Percentiles rank a stretch among this genome's conserved stretches.
phyloP scores from a whole-genome alignment of 352 stramenopile genomes.

The Phytophthora palmivora region DNA sequence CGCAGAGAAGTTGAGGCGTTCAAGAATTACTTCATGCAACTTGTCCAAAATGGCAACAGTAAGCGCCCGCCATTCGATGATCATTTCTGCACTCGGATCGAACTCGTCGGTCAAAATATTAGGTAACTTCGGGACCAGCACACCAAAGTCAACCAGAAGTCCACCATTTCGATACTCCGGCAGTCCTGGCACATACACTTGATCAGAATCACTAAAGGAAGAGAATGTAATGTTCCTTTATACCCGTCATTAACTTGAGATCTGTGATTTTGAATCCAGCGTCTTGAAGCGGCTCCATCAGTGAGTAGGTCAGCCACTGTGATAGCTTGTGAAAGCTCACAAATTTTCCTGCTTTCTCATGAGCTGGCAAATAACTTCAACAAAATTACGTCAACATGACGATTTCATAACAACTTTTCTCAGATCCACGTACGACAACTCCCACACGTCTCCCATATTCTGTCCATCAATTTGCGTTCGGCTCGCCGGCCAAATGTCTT shows the following conservation, averaged over 20 bases:
- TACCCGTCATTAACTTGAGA: conserved; percentile 70
- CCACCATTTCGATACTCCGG: conserved; percentile 89
- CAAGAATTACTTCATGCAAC: conserved; percentile 69
- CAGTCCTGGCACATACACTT: conserved; percentile 41
- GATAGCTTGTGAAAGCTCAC: conserved; percentile 92
- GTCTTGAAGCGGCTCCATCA: conserved; percentile 89
- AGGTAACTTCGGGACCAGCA: conserved; percentile 71
- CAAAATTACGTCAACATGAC: background rate
- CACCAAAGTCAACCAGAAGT: conserved; percentile 81
- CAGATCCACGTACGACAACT: conserved; percentile 55
- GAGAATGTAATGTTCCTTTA: background rate
- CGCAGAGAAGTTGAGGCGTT: conserved; percentile 70
- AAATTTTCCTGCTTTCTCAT: conserved; percentile 61
- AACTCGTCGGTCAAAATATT: conserved; percentile 65
- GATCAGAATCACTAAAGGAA: background rate
- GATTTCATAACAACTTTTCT: background rate
- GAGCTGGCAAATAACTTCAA: conserved; percentile 53
- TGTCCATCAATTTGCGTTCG: conserved; percentile 69
- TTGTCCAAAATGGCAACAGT: conserved; percentile 86
- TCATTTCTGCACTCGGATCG: conserved; percentile 74
- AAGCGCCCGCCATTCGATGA: conserved; percentile 87
- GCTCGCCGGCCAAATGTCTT: conserved; percentile 88
- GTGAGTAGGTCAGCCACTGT: conserved; percentile 90
- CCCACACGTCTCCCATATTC: conserved; percentile 90
- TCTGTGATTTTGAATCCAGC: conserved; percentile 83